These are phyloP conservation scores for Candida tibetensis DNA, from an alignment of 805 yeast species.

Conservation along the genomic window DNA sequence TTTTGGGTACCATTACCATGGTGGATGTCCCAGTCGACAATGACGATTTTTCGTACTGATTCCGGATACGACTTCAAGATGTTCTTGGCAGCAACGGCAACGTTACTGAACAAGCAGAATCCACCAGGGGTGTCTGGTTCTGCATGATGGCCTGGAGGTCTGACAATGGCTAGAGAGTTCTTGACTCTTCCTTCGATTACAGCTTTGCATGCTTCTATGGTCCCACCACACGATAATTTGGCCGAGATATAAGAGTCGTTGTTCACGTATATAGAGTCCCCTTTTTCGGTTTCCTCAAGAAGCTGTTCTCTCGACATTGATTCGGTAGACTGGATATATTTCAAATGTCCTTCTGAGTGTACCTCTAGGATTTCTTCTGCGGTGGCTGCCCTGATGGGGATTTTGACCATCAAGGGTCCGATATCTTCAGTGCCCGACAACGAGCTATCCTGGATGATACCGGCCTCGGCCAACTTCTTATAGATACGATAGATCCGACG, in stretches of 20 bases:
- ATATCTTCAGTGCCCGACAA: constrained; percentile 70
- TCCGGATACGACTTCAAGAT: constrained; percentile 84
- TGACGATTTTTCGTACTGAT: constrained; percentile 75
- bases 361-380: constrained; percentile 82
- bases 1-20: constrained; percentile 99
- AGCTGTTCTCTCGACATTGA: constrained; percentile 74
- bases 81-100: constrained; percentile 92
- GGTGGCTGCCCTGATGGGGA: constrained; percentile 88
- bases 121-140: constrained; percentile 98
- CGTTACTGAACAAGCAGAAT: constrained; percentile 92
- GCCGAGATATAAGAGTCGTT: constrained; percentile 88
- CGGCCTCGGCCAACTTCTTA: constrained; percentile 91
- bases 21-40: constrained; percentile 97
- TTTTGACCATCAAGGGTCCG: constrained; percentile 83
- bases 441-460: constrained; percentile 76
- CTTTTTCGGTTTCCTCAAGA: constrained; percentile 78
- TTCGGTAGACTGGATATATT: constrained; percentile 71
- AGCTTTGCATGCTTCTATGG: constrained; percentile 93
- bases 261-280: constrained; percentile 93
- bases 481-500: constrained; percentile 91
- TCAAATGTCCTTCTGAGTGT: constrained; percentile 78
- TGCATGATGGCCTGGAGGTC: constrained; percentile 99
- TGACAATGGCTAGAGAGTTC: constrained; percentile 88
- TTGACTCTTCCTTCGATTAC: constrained; percentile 91
- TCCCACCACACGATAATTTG: constrained; percentile 91